phyloP scores from a whole-genome alignment of 768 basidiomycete genomes.

The Serendipita sp. region DNA sequence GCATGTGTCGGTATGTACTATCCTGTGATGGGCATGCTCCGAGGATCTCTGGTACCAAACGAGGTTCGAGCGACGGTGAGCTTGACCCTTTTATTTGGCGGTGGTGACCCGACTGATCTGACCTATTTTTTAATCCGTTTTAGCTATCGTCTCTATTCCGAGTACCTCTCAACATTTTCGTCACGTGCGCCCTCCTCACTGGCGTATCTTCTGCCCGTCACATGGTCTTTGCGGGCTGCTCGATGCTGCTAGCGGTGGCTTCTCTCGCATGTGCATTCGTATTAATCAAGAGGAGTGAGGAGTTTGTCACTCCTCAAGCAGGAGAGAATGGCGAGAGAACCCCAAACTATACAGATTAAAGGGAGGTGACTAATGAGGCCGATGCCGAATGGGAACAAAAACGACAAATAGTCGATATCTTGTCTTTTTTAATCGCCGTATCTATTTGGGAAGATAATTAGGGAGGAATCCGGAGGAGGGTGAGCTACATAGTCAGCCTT shows the following conservation, averaged over 20 bases:
- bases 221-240: conserved; percentile 41
- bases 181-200: conserved; percentile 49
- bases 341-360: not conserved
- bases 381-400: too few relatives aligned
- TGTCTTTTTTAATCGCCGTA: too few relatives aligned
- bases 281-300: not conserved
- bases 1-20: conserved; percentile 69
- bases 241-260: conserved; percentile 29
- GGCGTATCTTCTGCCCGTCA: conserved; percentile 51
- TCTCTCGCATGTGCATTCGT: not conserved
- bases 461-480: too few relatives aligned
- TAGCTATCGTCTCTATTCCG: conserved; percentile 57
- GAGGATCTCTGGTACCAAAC: conserved; percentile 48
- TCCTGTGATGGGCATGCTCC: conserved; percentile 50
- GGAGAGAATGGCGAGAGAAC: not conserved
- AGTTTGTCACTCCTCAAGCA: not conserved
- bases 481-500: too few relatives aligned
- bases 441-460: too few relatives aligned
- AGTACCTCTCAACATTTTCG: conserved; percentile 60
- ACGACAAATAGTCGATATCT: too few relatives aligned
- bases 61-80: conserved; percentile 61
- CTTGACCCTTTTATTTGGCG: not conserved
- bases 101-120: not conserved
- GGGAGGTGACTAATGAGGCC: too few relatives aligned
- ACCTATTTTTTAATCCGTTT: not conserved